Percentiles rank a stretch among this genome's conserved stretches.
These are phyloP conservation scores for Malus fusca DNA, from an alignment of 306 rosid species.

Conservation along the genomic window DNA sequence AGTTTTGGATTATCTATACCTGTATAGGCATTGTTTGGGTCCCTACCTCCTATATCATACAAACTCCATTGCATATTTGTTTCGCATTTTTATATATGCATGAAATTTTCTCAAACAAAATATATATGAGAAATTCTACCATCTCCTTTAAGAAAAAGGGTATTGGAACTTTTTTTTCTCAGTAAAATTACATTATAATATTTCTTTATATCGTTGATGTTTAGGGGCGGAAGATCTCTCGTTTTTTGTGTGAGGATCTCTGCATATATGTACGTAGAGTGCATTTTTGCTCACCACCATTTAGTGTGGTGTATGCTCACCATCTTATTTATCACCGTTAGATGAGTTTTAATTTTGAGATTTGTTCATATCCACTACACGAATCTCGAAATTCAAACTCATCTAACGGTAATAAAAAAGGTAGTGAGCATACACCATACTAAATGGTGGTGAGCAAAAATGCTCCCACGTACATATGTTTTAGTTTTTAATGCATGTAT, in stretches of 20 bases:
- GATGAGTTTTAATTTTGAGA: too few relatives aligned
- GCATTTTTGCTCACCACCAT: too few relatives aligned
- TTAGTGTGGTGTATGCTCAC: too few relatives aligned
- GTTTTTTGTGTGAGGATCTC: constrained; percentile 33
- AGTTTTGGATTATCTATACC: constrained; percentile 42
- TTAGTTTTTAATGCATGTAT: constrained; percentile 12
- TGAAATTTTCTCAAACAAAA: too few relatives aligned
- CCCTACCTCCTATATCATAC: constrained; percentile 3
- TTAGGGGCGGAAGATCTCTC: constrained; percentile 36
- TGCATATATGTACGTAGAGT: neutral
- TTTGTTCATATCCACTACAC: too few relatives aligned
- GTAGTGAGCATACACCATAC: too few relatives aligned
- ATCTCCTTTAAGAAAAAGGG: neutral
- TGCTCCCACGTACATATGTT: neutral
- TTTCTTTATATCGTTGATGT: too few relatives aligned
- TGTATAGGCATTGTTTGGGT: constrained; percentile 1
- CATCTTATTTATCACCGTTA: too few relatives aligned
- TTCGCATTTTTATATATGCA: neutral
- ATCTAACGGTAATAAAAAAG: too few relatives aligned
- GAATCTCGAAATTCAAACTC: too few relatives aligned
- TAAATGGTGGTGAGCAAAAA: too few relatives aligned
- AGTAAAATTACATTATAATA: neutral
- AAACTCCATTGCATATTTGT: neutral
- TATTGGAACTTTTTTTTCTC: neutral
- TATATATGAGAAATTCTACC: neutral